Base-by-base conservation (phyloP, 179 eudicot genomes). In the Beta lomatogona region DNA sequence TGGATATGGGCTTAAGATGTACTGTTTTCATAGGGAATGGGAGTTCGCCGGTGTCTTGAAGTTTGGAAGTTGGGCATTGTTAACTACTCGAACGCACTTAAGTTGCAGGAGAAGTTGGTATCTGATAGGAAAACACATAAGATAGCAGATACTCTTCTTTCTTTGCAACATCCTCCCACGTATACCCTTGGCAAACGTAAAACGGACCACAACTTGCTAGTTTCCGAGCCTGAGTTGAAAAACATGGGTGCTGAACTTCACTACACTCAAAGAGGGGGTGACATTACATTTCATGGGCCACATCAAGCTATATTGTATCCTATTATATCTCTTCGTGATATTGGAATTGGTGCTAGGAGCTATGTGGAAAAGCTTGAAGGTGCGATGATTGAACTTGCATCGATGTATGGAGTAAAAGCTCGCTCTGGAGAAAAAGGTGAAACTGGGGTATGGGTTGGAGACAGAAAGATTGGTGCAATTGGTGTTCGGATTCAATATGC, bases 401-500 rank as follows among this genome's bases (percentile, higher is more conserved):
- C 94, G 77, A 19, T 91, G 12, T 92, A 94, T 64, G 93, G 92
- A 25, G 93, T 94, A 36, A 59, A 78, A 85, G 97, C 98, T 86
- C 59, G 80, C 46, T 80, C 90, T 46, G 97, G 95, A 70, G 78
- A 79, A 36, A 87, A 80, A 52, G 81, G 97, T 64, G 93, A 94
- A 82, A 94, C 98, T 2, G 98, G 98, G 44, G 98, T 94, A 60
- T 94, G 98, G 98, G 94, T 94, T 60, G 94, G 91, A 59, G 91
- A 89, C 19, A 83, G 91, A 82, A 94, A 94, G 88, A 91, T 94
- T 54, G 97, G 98, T 44, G 98, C 98, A 9, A 93, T 93, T 60
- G 98, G 98, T 31, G 98, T 94, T 82, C 90, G 92, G 25, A 92
- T 94, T 82, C 93, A 93, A 63, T 86, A 91, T 50, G 98, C 95